Conservation (phyloP, 2,329 filamentous ascomycete genomes). For the Phialocephala sp. region DNA sequence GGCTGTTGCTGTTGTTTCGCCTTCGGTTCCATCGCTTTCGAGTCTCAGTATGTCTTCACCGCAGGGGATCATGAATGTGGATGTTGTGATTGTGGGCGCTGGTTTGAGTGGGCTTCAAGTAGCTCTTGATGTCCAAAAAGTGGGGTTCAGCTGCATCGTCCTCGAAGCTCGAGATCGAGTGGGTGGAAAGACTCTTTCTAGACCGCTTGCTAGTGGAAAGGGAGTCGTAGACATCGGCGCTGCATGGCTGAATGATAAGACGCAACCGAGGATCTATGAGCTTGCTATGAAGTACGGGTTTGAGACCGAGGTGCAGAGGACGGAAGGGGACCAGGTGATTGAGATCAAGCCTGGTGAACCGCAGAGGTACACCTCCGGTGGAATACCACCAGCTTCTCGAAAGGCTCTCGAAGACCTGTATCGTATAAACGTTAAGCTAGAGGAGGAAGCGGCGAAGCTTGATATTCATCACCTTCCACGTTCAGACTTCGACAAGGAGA, state of each 20-base stretch:
- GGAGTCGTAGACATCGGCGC: slow-evolving; percentile 1
- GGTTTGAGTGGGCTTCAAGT: slow-evolving; percentile 7
- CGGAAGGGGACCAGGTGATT: slow-evolving; percentile 6
- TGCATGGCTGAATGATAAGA: slow-evolving; percentile 6
- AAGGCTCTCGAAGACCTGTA: background rate
- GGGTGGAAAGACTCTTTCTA: slow-evolving; percentile 1
- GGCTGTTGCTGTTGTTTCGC: slow-evolving; percentile 14
- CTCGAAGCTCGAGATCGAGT: slow-evolving; percentile 11
- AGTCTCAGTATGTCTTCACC: background rate
- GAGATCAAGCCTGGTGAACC: slow-evolving; percentile 2
- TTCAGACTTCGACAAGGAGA: slow-evolving; percentile 8
- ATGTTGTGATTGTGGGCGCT: slow-evolving; percentile 5
- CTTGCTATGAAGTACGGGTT: slow-evolving; percentile 8
- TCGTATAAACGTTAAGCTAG: background rate
- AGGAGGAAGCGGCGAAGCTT: slow-evolving; percentile 10
- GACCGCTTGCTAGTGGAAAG: background rate
- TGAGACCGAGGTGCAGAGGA: background rate
- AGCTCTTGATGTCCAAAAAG: slow-evolving; percentile 1
- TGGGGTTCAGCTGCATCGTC: background rate
- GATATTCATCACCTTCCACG: slow-evolving; percentile 6
- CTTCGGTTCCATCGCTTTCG: background rate
- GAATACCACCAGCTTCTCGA: background rate
- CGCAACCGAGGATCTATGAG: background rate
- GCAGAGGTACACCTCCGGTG: background rate
- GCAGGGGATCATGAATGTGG: background rate